Conservation (phyloP, 2,329 filamentous ascomycete genomes). For the Bipolaris zeicola region DNA sequence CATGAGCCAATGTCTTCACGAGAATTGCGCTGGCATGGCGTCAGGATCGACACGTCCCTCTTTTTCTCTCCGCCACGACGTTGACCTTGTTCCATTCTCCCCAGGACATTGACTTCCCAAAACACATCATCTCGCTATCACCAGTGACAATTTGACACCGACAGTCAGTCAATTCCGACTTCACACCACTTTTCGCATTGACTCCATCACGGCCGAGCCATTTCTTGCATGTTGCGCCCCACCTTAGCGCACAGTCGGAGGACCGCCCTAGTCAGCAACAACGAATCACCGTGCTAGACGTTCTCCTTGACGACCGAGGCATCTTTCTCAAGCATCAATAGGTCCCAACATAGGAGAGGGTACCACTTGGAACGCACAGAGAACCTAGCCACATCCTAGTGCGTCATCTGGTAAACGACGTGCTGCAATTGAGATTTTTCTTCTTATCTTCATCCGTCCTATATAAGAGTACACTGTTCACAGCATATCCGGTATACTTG, state of each 20-base stretch:
- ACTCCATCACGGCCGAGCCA: background rate
- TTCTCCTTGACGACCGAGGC: slow-evolving; percentile 26
- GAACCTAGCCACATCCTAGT: slow-evolving; percentile 7
- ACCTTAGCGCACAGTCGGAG: slow-evolving; percentile 4
- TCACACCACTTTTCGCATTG: too few relatives aligned
- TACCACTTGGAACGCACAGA: slow-evolving; percentile 18
- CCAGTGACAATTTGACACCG: background rate
- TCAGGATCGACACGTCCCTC: background rate
- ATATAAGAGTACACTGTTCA: slow-evolving; percentile 8
- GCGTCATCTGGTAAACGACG: slow-evolving; percentile 18
- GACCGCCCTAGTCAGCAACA: slow-evolving; percentile 1
- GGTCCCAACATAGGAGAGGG: slow-evolving; percentile 8
- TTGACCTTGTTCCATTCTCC: background rate
- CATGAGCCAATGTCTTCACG: background rate
- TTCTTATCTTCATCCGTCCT: slow-evolving; percentile 1
- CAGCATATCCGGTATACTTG: background rate
- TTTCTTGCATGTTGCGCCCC: background rate
- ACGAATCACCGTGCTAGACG: slow-evolving; percentile 21
- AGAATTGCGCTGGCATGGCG: background rate
- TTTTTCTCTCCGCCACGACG: background rate
- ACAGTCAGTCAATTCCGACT: too few relatives aligned
- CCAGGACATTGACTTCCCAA: background rate
- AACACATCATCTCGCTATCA: background rate
- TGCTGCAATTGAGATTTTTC: slow-evolving; percentile 7
- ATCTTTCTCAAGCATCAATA: slow-evolving; percentile 19